Conservation (phyloP, 2,329 filamentous ascomycete species). For the Aspergillus costaricaensis region DNA sequence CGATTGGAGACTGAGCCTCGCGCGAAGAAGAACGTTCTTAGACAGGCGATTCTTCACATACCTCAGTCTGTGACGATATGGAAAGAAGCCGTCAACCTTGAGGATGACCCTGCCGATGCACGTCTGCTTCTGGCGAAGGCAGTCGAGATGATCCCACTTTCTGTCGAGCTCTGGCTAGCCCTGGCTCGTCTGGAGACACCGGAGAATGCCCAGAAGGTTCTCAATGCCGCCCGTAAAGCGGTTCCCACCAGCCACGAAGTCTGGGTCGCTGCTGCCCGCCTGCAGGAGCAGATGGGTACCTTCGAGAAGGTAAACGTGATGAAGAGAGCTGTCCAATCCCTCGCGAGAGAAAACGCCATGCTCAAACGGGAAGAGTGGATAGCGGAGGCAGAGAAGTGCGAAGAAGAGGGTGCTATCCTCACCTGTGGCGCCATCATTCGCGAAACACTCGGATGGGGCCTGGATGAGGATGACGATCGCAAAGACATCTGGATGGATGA, state of each 20-base stretch:
- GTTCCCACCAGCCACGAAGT: conserved; percentile 92
- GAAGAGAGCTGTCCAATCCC: conserved; percentile 85
- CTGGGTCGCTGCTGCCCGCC: conserved; percentile 89
- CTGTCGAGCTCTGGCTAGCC: conserved; percentile 92
- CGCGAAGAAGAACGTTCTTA: conserved; percentile 88
- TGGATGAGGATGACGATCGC: conserved; percentile 95
- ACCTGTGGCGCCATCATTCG: conserved; percentile 89
- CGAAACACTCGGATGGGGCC: conserved; percentile 86
- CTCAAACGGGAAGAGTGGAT: conserved; percentile 98
- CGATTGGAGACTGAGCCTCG: conserved; percentile 79
- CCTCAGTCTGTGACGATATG: conserved; percentile 95
- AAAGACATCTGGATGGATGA: conserved; percentile 97
- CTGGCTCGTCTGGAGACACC: conserved; percentile 85
- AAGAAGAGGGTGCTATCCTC: conserved; percentile 82
- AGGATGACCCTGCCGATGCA: conserved; percentile 86
- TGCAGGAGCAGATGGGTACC: conserved; percentile 87
- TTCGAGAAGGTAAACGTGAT: conserved; percentile 84
- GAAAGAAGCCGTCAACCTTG: conserved; percentile 95
- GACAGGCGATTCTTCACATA: conserved; percentile 87
- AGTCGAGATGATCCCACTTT: conserved; percentile 89
- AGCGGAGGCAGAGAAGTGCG: conserved; percentile 87
- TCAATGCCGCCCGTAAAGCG: conserved; percentile 93
- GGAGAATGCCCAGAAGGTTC: conserved; percentile 88
- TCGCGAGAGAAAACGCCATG: conserved; percentile 93
- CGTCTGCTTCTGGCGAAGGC: conserved; percentile 88